These are phyloP conservation scores for Magnaporthiopsis rhizophila DNA, from an alignment of 2,329 filamentous ascomycete species.

Conservation along the genomic window DNA sequence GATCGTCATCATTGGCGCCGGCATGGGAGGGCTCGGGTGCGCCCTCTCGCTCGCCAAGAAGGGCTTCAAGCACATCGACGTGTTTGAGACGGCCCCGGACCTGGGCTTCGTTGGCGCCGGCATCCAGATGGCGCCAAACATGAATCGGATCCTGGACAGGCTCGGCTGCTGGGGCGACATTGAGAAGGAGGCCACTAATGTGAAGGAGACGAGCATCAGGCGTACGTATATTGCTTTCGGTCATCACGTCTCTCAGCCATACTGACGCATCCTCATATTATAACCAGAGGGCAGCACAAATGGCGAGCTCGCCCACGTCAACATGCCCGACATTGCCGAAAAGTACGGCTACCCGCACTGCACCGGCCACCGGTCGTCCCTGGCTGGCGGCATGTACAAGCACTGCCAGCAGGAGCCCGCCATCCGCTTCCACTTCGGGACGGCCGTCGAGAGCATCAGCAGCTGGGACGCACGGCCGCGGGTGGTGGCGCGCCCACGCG, in stretches of 20 bases:
- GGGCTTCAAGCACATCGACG: constrained; percentile 64
- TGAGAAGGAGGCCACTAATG: constrained; percentile 60
- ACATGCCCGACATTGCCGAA: constrained; percentile 56
- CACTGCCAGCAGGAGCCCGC: constrained; percentile 55
- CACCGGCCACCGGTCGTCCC: constrained; percentile 67
- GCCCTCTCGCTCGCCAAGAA: constrained; percentile 68
- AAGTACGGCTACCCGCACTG: constrained; percentile 72
- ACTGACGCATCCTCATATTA: background rate
- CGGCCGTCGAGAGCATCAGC: constrained; percentile 44
- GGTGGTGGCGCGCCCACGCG: constrained; percentile 50
- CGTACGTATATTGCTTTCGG: constrained; percentile 31
- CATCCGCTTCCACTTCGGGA: constrained; percentile 63
- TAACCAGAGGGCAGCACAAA: constrained; percentile 56
- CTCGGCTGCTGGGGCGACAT: constrained; percentile 68
- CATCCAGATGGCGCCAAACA: constrained; percentile 77
- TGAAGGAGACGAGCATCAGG: constrained; percentile 65
- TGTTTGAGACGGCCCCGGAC: constrained; percentile 65
- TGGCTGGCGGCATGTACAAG: constrained; percentile 61
- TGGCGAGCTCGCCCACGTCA: constrained; percentile 61
- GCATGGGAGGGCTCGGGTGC: constrained; percentile 70
- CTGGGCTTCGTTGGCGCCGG: constrained; percentile 79
- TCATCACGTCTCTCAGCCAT: background rate
- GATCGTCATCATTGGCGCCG: constrained; percentile 30
- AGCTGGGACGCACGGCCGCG: constrained; percentile 51
- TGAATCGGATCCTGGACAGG: constrained; percentile 65